phyloP scores from a whole-genome alignment of 108 stramenopile species.

The Nannochloropsis salina region DNA sequence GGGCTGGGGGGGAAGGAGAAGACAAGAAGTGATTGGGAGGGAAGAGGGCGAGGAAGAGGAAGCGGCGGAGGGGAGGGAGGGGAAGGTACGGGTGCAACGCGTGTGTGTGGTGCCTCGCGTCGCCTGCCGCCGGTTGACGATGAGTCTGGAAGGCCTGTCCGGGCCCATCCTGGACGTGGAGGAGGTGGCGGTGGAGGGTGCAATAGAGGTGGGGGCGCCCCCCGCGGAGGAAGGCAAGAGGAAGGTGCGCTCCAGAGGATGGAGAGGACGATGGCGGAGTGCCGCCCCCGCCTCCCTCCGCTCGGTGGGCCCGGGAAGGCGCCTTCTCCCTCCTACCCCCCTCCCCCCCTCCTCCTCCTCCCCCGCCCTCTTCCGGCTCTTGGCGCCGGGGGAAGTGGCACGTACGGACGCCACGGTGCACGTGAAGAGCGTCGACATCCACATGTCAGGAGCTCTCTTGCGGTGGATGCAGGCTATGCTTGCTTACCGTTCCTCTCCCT shows the following conservation, averaged over 20 bases:
- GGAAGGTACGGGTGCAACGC: neutral
- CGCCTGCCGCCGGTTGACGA: neutral
- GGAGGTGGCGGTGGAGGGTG: neutral
- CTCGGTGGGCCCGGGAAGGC: too few species aligned
- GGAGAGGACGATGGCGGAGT: too few species aligned
- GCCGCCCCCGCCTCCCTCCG: too few species aligned
- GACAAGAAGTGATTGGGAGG: too few species aligned
- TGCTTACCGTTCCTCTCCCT: neutral
- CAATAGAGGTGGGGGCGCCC: neutral
- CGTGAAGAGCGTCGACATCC: too few species aligned
- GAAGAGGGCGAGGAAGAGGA: neutral
- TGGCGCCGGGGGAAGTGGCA: too few species aligned
- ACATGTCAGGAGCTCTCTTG: neutral
- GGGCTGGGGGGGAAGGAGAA: too few species aligned
- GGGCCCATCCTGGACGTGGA: neutral
- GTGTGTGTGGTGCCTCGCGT: neutral
- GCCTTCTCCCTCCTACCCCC: neutral
- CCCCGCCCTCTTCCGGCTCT: too few species aligned
- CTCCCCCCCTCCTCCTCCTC: constrained; percentile 18
- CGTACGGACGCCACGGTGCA: too few species aligned
- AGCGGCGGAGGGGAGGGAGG: neutral
- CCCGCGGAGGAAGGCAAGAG: neutral
- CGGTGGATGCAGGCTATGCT: constrained; percentile 12
- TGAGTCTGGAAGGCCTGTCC: neutral
- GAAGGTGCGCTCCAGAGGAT: too few species aligned